Base-by-base conservation (phyloP, 73 alveolate species). In the Paramecium biaurelia region DNA sequence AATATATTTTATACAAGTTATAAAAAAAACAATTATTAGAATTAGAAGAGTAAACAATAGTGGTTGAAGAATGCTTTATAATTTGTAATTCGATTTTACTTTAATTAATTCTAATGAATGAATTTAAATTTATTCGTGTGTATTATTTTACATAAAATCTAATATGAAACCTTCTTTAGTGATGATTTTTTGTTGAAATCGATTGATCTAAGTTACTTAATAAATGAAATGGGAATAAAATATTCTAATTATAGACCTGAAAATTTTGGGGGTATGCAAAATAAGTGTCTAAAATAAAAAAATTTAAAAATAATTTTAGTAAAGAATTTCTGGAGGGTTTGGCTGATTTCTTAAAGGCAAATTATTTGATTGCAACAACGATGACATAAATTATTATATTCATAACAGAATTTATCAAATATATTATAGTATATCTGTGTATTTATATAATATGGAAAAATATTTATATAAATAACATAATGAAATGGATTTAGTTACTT, bases 381-480 rank as follows among this genome's bases (percentile, higher is more conserved):
- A 63, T 63, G 23, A 63, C 84, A 63, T 63, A 12, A n/a, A 63
- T 63, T 23, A 63, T 63, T 63, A 63, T 63, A 63, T 63, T 63
- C 45, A 26, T 63, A 63, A 63, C 84, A 63, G 84, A 63, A 63
- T 63, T 63, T 12, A 63, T 63, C 84, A 63, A 30, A 63, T 30
- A 11, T 26, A 7, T 32, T 63, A 30, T 32, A 8, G 84, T 63
- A 63, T 63, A 63, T 63, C 68, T 53, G 47, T 63, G 49, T 30
- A 63, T 32, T 63, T 26, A 63, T 63, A 49, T 63, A 63, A 63
- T 63, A 63, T 63, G 84, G 84, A 63, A 63, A 63, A 63, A 63
- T 63, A 53, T 53, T 53, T 53, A 63, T 63, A 26, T 63, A 63
- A 30, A 63, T 63, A 63, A 63, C 45, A 63, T 30, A 63, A 63